phyloP scores from a whole-genome alignment of 1,139 yeast species.

The Pichia cactophila region DNA sequence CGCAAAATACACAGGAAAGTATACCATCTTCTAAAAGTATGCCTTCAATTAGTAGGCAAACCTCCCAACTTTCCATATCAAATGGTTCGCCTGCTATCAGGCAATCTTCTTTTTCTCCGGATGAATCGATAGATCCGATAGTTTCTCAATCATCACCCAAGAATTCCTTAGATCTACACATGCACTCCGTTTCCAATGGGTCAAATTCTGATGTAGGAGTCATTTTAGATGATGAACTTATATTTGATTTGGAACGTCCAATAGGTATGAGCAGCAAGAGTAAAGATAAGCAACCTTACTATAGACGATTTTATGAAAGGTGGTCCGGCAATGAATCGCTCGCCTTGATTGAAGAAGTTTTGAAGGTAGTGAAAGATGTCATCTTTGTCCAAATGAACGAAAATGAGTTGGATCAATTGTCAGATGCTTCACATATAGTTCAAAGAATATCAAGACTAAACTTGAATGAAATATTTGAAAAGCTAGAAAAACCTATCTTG shows the following conservation, averaged over 20 bases:
- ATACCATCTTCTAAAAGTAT: constrained; percentile 12
- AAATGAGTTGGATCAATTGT: constrained; percentile 24
- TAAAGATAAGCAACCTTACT: constrained; percentile 49
- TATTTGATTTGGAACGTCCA: constrained; percentile 39
- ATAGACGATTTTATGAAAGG: constrained; percentile 40
- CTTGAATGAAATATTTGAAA: constrained; percentile 10
- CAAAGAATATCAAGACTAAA: constrained; percentile 20
- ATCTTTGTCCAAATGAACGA: constrained; percentile 27
- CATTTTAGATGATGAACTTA: constrained; percentile 15
- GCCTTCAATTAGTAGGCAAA: constrained; percentile 8
- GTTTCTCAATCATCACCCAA: neutral
- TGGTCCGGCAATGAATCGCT: constrained; percentile 61
- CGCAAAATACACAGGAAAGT: constrained; percentile 15
- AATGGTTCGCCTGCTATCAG: constrained; percentile 3
- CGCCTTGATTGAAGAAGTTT: constrained; percentile 33
- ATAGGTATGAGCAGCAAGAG: constrained; percentile 57
- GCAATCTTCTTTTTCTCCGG: neutral
- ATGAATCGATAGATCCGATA: constrained; percentile 8
- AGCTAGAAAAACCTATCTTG: constrained; percentile 31
- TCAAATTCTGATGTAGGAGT: neutral
- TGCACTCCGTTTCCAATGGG: neutral
- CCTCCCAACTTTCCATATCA: constrained; percentile 12
- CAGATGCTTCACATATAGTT: constrained; percentile 16
- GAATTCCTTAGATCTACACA: neutral
- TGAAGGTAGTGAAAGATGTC: constrained; percentile 29